Percentiles rank a stretch among this genome's conserved stretches.
phyloP scores from a whole-genome alignment of 306 rosid species.

The Senna tora region DNA sequence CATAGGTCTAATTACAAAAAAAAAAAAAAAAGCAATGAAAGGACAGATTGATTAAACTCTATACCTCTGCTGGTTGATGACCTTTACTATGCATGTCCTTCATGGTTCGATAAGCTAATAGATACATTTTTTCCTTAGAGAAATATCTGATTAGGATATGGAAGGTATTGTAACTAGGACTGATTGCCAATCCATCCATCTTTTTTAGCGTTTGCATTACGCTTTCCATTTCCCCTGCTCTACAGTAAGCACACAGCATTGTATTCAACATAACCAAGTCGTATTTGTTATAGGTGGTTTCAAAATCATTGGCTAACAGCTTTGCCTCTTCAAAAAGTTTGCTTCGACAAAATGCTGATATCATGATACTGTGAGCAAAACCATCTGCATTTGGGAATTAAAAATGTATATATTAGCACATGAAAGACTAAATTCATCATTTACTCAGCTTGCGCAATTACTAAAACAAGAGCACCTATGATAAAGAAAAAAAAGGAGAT shows the following conservation, averaged over 20 bases:
- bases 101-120: slow-evolving; percentile 79
- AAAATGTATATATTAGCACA: slow-evolving; percentile 32
- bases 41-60: slow-evolving; percentile 8
- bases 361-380: slow-evolving; percentile 93
- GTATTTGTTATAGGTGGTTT: slow-evolving; percentile 67
- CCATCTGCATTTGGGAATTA: slow-evolving; percentile 71
- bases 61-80: slow-evolving; percentile 86
- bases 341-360: slow-evolving; percentile 83
- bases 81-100: slow-evolving; percentile 88
- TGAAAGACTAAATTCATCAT: slow-evolving; percentile 9
- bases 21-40: slow-evolving; percentile 25
- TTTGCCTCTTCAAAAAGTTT: slow-evolving; percentile 87
- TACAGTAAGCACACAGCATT: slow-evolving; percentile 93
- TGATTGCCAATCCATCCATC: slow-evolving; percentile 85
- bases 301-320: slow-evolving; percentile 79
- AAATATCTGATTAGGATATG: slow-evolving; percentile 83
- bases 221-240: slow-evolving; percentile 94
- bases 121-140: slow-evolving; percentile 78
- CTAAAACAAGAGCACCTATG: slow-evolving; percentile 18
- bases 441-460: slow-evolving; percentile 9
- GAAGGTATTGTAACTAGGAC: slow-evolving; percentile 86
- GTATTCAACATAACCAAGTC: slow-evolving; percentile 87
- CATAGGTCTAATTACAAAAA: neutral
- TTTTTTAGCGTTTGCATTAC: slow-evolving; percentile 88
- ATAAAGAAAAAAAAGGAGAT: slow-evolving; percentile 12